Conservation (phyloP, 2,329 filamentous ascomycete genomes). For the Cordyceps pruinosa region DNA sequence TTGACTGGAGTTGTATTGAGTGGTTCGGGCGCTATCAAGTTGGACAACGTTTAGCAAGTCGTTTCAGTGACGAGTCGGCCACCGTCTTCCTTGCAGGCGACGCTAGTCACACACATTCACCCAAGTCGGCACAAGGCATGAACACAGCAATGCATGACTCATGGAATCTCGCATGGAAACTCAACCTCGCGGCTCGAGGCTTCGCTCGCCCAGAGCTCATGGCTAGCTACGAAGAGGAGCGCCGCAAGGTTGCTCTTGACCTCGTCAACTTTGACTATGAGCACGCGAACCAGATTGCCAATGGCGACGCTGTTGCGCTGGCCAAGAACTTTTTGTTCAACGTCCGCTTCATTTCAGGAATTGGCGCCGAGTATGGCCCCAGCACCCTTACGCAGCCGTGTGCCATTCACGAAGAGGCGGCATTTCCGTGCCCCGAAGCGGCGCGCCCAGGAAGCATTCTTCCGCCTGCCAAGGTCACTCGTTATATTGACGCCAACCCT, state of each 20-base stretch:
- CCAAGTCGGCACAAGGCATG: conserved; percentile 63
- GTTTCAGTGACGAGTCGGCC: conserved; percentile 55
- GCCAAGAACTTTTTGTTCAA: conserved; percentile 65
- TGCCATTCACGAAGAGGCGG: conserved; percentile 35
- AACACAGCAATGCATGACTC: conserved; percentile 57
- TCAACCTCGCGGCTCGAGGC: conserved; percentile 47
- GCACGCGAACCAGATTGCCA: conserved; percentile 51
- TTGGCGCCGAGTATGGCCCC: conserved; percentile 55
- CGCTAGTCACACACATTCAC: conserved; percentile 65
- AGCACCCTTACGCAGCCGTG: conserved; percentile 42
- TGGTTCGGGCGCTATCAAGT: conserved; percentile 71
- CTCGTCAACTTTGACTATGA: conserved; percentile 53
- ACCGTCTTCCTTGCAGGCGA: conserved; percentile 65
- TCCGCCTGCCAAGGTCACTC: conserved; percentile 62
- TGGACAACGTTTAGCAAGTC: conserved; percentile 62
- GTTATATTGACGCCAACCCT: conserved; percentile 71
- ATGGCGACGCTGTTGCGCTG: conserved; percentile 55
- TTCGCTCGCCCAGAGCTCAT: conserved; percentile 49
- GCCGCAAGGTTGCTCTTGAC: conserved; percentile 54
- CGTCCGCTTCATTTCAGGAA: conserved; percentile 65
- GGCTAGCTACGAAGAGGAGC: conserved; percentile 55
- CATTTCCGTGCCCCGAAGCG: conserved; percentile 1
- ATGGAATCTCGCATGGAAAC: conserved; percentile 52
- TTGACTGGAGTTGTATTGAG: conserved; percentile 53
- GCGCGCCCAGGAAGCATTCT: conserved; percentile 50